A percentile compares a stretch with the other conserved stretches of the same genome.
phyloP scores from a whole-genome alignment of 2,329 filamentous ascomycete genomes.

The Zymoseptoria ardabiliae region DNA sequence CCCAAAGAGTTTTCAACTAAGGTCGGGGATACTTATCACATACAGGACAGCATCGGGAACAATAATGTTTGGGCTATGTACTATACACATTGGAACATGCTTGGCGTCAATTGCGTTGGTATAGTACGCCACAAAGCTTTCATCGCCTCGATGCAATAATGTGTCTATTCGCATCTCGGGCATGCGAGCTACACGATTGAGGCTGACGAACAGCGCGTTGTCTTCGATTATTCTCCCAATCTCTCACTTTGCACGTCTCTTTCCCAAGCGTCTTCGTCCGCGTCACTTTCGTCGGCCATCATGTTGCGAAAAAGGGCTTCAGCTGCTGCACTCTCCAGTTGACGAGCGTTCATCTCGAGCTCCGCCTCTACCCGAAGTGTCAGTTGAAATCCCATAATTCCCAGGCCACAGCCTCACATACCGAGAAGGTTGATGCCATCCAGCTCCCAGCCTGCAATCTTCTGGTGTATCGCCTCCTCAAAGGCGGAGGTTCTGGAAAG shows the following conservation, averaged over 20 bases:
- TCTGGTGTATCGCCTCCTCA: not conserved
- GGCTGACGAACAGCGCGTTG: not conserved
- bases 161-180: no score
- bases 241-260: not conserved
- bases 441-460: not conserved
- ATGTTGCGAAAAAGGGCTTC: not conserved
- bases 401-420: not conserved
- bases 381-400: not conserved
- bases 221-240: not conserved
- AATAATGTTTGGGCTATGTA: no score
- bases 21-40: no score
- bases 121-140: no score
- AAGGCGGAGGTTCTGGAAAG: not conserved
- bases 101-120: no score
- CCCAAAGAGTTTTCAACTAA: not conserved
- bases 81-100: no score
- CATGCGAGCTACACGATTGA: no score
- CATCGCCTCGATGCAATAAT: no score
- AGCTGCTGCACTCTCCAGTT: not conserved
- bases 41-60: no score
- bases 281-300: not conserved
- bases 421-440: constrained; percentile 4
- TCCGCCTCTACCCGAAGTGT: constrained; percentile 1
- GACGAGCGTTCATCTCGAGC: constrained; percentile 4
- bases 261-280: not conserved